phyloP scores from a whole-genome alignment of 164 flowering plant genomes.

The Vitis rupestris region DNA sequence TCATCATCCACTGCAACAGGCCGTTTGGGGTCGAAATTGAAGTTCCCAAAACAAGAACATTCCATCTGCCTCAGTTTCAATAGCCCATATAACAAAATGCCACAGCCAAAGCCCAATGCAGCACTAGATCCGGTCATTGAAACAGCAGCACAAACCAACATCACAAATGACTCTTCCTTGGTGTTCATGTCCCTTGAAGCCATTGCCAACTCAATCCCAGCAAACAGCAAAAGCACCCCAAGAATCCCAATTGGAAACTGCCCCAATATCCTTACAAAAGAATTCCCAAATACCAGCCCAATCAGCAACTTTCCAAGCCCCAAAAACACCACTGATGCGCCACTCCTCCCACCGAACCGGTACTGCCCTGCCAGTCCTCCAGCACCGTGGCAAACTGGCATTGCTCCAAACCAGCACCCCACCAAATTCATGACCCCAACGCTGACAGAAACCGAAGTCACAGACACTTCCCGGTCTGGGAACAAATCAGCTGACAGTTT shows the following conservation, averaged over 20 bases:
- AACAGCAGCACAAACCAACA: conserved; percentile 82
- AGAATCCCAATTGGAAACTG: conserved; percentile 75
- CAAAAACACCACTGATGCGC: conserved; percentile 59
- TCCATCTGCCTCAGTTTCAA: conserved; percentile 64
- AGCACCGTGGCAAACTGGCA: conserved; percentile 90
- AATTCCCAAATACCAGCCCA: conserved; percentile 73
- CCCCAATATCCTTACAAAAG: conserved; percentile 62
- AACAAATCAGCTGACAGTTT: conserved; percentile 73
- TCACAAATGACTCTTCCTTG: conserved; percentile 84
- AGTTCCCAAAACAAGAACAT: conserved; percentile 20
- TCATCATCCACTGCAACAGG: conserved; percentile 2
- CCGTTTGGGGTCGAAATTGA: background rate
- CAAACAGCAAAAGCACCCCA: conserved; percentile 74
- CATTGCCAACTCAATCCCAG: conserved; percentile 89
- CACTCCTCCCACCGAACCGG: conserved; percentile 77
- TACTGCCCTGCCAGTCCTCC: conserved; percentile 89
- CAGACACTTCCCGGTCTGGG: conserved; percentile 65
- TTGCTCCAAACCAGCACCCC: conserved; percentile 91
- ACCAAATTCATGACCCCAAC: conserved; percentile 78
- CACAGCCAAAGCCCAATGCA: conserved; percentile 81
- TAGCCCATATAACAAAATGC: conserved; percentile 61
- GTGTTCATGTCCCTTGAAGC: conserved; percentile 73
- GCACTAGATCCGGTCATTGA: conserved; percentile 85
- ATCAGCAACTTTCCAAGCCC: conserved; percentile 66
- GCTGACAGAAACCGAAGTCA: conserved; percentile 62